Evolutionary conservation across 768 basidiomycete species (phyloP), one percentile per base, ranked within the genome.

Genomic region (Leucosporidium yakuticum): DNA sequence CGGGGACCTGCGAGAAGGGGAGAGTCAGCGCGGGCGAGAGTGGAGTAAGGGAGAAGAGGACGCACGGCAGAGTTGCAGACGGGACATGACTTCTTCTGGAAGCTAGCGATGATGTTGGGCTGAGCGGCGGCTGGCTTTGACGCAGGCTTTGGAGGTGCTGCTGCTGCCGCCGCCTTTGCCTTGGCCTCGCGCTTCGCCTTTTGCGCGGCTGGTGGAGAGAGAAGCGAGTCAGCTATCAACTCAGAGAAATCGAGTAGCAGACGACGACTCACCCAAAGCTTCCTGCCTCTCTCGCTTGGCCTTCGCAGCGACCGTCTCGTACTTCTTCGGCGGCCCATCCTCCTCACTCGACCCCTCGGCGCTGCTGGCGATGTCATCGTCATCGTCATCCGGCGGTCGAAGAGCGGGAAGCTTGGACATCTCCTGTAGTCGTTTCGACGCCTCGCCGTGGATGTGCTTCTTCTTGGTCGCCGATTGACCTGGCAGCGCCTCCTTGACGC

Each of bases 231-330:
- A 39, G 61, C 2, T 15, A 8, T 15, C 15, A 8, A 31, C 29
- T 23, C 48, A 36, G 34, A 20, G 51, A 17, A 14, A 31, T 27
- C 1, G 23, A 58, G 20, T 19, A 9, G 51, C 19, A n/a, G 5
- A 9, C 3, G 29, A 44, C 14, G 48, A 29, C 62, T 47, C 58
- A 68, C 67, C 67, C 20, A 60, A 6, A 0, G 54, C 62, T 50
- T 64, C 63, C 27, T n/a, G n/a, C 57, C 56, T 47, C 54, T 67
- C 17, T 32, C 69, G 27, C 65, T 70, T 64, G 19, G 14, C 29
- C 56, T 62, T 67, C 15, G 60, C 63, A 20, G 65, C 63, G 0
- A 57, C 60, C 11, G 27, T 32, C 59, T 70, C 69, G 57, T 70
- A 70, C 36, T 34, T 51, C 39, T 44, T 44, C 3, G 39, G 39